phyloP scores from a whole-genome alignment of 2,329 filamentous ascomycete species.

The Exserohilum rostratum region DNA sequence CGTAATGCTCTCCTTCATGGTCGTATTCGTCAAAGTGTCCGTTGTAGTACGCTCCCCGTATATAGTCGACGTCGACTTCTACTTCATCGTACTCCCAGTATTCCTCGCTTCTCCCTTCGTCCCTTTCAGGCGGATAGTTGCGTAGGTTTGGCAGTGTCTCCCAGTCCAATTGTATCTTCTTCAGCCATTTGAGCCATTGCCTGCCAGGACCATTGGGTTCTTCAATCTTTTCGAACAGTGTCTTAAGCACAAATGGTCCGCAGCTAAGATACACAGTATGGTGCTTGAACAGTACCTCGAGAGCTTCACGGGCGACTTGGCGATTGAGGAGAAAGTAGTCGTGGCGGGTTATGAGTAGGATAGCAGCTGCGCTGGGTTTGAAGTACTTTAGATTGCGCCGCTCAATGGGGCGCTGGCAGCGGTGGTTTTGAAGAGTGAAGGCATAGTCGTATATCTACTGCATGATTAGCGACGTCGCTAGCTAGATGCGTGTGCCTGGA shows the following conservation, averaged over 20 bases:
- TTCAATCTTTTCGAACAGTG: constrained; percentile 37
- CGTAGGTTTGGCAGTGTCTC: constrained; percentile 43
- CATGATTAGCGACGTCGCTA: neutral
- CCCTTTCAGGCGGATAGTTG: constrained; percentile 39
- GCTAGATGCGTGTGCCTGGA: neutral
- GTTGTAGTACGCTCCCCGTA: constrained; percentile 32
- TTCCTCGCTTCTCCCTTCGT: constrained; percentile 31
- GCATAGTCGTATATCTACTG: constrained; percentile 41
- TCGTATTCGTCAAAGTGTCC: constrained; percentile 44
- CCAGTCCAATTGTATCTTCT: constrained; percentile 44
- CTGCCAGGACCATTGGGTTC: constrained; percentile 28
- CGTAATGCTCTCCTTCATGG: constrained; percentile 42
- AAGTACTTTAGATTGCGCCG: constrained; percentile 44
- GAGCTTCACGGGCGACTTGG: constrained; percentile 43
- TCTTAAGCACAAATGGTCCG: constrained; percentile 44
- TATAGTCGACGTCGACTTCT: constrained; percentile 39
- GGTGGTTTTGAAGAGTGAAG: constrained; percentile 32
- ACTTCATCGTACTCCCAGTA: constrained; percentile 32
- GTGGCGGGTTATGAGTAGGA: constrained; percentile 44
- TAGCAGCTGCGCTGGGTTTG: constrained; percentile 35
- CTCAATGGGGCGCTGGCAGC: constrained; percentile 40
- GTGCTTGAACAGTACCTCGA: constrained; percentile 43
- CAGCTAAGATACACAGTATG: constrained; percentile 44
- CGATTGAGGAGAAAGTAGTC: constrained; percentile 43
- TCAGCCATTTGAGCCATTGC: constrained; percentile 41